Evolutionary conservation across 179 eudicot species (phyloP), one percentile per base, ranked within the genome.

Genomic region (Nepenthes alata): DNA sequence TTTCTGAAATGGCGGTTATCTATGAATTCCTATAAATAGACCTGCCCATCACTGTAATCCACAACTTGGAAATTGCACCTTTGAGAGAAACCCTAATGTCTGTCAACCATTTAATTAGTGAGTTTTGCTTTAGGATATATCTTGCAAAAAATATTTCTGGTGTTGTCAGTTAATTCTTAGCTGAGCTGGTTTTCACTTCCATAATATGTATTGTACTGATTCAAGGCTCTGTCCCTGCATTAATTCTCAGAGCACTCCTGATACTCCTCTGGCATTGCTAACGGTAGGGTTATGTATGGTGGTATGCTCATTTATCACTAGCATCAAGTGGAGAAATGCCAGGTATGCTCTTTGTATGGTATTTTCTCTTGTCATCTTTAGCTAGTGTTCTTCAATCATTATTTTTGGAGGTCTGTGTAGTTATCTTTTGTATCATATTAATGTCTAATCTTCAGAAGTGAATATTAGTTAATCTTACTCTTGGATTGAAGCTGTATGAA

Each of bases 201-300:
- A 5, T 6, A 12, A 15, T 16, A 49, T 41, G 45, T 41, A 41
- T 41, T 41, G 5, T 41, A 7, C 8, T 52, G 15, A 13, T 52
- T 5, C 16, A 16, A 14, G 5, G 15, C n/a, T 52, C 55, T 12
- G 11, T 6, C 5, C 16, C 16, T 5, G 16, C 16, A 16, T 12
- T 58, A 64, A 62, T 51, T 74, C 35, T 37, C 86, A 91, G 97
- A 82, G 96, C 77, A 74, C 96, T 55, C 65, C 74, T 58, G 97
- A 91, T 81, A 79, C 75, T 36, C 75, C 72, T 63, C 65, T 85
- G 60, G 85, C 95, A 55, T 47, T 79, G 75, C 77, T 57, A 56
- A 76, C 88, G 37, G 63, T 83, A 63, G 67, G 55, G n/a, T 73
- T 64, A 47, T 81, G 81, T 71, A 57, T 70, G 78, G 73, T 66